Evolutionary conservation across 805 yeast genomes (phyloP).

Genomic region (Blastobotrys attinorum): DNA sequence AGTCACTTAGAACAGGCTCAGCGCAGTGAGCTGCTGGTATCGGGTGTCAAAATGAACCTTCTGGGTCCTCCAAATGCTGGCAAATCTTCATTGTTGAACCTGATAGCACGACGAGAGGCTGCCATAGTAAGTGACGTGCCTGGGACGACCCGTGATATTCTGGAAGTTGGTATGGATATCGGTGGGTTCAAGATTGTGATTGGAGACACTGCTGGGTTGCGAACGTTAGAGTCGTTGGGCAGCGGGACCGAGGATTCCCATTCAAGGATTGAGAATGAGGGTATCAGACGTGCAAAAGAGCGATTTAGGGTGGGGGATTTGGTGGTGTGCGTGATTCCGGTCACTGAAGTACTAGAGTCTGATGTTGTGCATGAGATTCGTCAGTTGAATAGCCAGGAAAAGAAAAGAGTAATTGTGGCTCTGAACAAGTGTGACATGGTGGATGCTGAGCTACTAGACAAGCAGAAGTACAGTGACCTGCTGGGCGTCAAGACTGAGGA

Average conservation of each 20-base stretch:
- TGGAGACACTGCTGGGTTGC: constrained; percentile 91
- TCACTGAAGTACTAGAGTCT: constrained; percentile 1
- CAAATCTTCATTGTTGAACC: constrained; percentile 77
- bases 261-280: constrained; percentile 57
- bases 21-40: constrained; percentile 44
- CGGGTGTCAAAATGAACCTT: constrained; percentile 66
- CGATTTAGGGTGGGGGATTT: constrained; percentile 58
- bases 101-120: constrained; percentile 68
- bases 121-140: constrained; percentile 88
- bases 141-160: constrained; percentile 88
- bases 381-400: constrained; percentile 6
- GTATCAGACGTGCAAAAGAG: constrained; percentile 66
- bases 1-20: constrained; percentile 25
- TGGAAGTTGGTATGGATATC: constrained; percentile 74
- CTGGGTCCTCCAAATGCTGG: constrained; percentile 97
- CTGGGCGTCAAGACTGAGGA: constrained; percentile 8
- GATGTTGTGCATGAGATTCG: constrained; percentile 15
- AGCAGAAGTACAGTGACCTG: constrained; percentile 9
- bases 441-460: neutral
- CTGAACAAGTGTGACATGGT: constrained; percentile 28
- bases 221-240: constrained; percentile 31
- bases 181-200: constrained; percentile 75
- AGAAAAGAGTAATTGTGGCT: constrained; percentile 22
- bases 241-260: too few relatives aligned
- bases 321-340: constrained; percentile 45